Conservation (phyloP, 2,329 filamentous ascomycete genomes). For the Akanthomyces dipterigenus region DNA sequence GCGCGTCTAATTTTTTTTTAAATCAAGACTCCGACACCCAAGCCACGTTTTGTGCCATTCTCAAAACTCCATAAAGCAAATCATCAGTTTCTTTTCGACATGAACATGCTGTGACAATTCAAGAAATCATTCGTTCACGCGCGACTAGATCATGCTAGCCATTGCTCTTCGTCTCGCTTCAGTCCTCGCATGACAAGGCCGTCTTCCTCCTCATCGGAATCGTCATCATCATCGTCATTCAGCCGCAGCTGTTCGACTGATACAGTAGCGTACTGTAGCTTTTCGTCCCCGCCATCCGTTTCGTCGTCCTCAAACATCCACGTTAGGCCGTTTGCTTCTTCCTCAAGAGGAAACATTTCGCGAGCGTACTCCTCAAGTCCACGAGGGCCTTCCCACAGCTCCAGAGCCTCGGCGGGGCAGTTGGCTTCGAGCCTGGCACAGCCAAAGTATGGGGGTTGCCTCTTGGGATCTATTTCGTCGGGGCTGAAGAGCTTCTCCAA, state of each 20-base stretch:
- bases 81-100: constrained; percentile 11
- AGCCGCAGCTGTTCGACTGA: constrained; percentile 34
- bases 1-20: background rate
- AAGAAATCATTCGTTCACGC: background rate
- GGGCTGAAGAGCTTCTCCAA: constrained; percentile 53
- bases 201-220: constrained; percentile 49
- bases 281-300: constrained; percentile 30
- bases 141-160: constrained; percentile 37
- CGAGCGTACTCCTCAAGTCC: constrained; percentile 90
- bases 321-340: constrained; percentile 84
- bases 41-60: constrained; percentile 1
- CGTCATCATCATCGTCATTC: constrained; percentile 35
- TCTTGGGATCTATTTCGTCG: constrained; percentile 42
- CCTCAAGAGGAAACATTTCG: constrained; percentile 90
- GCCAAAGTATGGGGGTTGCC: constrained; percentile 60
- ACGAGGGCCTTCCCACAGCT: constrained; percentile 86
- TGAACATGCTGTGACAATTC: background rate
- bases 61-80: constrained; percentile 8
- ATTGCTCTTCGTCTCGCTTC: constrained; percentile 53
- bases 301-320: constrained; percentile 72
- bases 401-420: constrained; percentile 68
- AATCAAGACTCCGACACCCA: background rate
- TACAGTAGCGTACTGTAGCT: constrained; percentile 27
- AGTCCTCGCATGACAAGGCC: constrained; percentile 51
- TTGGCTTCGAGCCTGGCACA: constrained; percentile 49